Base-by-base conservation (phyloP, 306 rosid genomes). In the Heteromeles arbutifolia region DNA sequence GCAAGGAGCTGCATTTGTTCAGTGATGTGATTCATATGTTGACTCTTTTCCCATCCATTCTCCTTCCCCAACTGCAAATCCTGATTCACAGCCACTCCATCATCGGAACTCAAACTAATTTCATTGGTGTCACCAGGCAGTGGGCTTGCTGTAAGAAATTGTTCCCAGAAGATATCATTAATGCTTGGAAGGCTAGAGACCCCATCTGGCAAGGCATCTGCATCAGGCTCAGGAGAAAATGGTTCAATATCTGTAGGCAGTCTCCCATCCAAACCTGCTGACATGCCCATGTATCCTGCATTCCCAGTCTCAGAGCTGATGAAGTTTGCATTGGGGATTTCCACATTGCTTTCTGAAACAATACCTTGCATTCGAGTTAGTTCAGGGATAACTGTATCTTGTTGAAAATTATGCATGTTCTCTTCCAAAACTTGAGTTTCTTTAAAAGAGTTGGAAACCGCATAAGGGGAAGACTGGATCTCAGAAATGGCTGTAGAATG, bases 1-100 rank as follows among this genome's bases (percentile, higher is more conserved):
- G 90, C 85, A 75, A 88, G 87, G 72, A 89, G 87, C 78, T 86
- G 93, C 90, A 88, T 82, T 76, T 87, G 89, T 80, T 88, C 89
- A 31, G 97, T 78, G 71, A 92, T 87, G 78, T 73, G 74, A 72
- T 81, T 87, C 78, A 85, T 59, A 52, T 78, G 77, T 25, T 82
- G 90, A 81, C 64, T 78, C 76, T 83, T 86, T 63, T 82, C 87
- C 85, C 74, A 85, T 65, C 78, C 80, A 81, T 68, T 82, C 70
- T 82, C 85, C 74, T 74, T 67, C 69, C 69, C 88, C 8, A 73
- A 45, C 64, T 73, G 79, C 15, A 73, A 75, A 62, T 82, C 89
- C 80, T 72, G 85, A 59, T 87, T 89, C 48, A 73, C 39, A 4
- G 89, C 59, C 65, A 75, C 70, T 64, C 76, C 90, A 72, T 81